Percentiles rank a stretch among this genome's conserved stretches.
These are phyloP conservation scores for Penicillium simplicissimum DNA, from an alignment of 495 filamentous ascomycete genomes.

Conservation along the genomic window DNA sequence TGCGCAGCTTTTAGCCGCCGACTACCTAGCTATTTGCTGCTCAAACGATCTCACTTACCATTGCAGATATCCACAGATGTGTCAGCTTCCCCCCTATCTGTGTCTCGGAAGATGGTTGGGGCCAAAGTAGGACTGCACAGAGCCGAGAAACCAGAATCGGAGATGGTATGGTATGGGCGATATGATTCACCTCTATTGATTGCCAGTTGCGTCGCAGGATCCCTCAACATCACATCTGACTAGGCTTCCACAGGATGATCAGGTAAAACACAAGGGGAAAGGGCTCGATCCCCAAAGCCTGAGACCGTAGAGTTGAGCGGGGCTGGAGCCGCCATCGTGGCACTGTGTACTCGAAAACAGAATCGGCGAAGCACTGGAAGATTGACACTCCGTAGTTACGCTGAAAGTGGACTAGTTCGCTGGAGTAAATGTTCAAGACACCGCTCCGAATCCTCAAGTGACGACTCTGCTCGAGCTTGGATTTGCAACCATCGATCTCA, in stretches of 20 bases:
- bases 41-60: not conserved
- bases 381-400: constrained; percentile 1
- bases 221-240: not conserved
- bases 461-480: constrained; percentile 10
- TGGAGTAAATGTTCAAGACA: constrained; percentile 14
- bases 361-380: not conserved
- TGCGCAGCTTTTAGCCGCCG: too few species aligned
- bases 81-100: not conserved
- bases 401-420: constrained; percentile 16
- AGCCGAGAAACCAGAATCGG: not conserved
- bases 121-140: not conserved
- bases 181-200: too few species aligned
- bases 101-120: not conserved
- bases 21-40: too few species aligned
- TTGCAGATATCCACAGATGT: not conserved
- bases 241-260: not conserved
- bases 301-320: not conserved
- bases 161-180: not conserved
- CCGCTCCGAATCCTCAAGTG: constrained; percentile 15
- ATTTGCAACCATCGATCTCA: constrained; percentile 17
- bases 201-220: too few species aligned
- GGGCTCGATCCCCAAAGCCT: not conserved
- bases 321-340: not conserved
- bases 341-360: not conserved
- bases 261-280: not conserved